Conservation (phyloP, 2,329 filamentous ascomycete species). For the Sordariomycetes sp. region DNA sequence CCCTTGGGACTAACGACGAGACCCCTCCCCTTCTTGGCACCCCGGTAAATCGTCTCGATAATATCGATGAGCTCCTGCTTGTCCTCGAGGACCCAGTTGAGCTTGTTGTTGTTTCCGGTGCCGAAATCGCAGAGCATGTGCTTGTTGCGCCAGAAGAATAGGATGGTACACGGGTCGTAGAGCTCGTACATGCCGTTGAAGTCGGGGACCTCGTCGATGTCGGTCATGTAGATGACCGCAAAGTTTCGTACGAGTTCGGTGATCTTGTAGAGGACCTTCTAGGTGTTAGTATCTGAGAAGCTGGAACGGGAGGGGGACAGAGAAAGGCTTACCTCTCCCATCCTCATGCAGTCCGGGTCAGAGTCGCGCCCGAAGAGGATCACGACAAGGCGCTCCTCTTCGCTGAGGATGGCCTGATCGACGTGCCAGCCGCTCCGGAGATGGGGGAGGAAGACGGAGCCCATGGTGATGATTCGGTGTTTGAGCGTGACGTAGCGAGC, state of each 20-base stretch:
- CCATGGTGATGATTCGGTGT: constrained; percentile 27
- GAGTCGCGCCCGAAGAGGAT: constrained; percentile 87
- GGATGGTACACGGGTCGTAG: constrained; percentile 86
- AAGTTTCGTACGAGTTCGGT: constrained; percentile 91
- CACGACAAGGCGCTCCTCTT: constrained; percentile 85
- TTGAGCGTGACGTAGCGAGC: neutral
- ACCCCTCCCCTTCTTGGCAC: constrained; percentile 96
- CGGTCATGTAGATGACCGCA: constrained; percentile 84
- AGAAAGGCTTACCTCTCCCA: constrained; percentile 5
- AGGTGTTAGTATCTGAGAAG: constrained; percentile 29
- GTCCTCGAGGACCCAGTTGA: constrained; percentile 88
- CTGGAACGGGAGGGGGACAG: neutral
- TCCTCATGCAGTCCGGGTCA: constrained; percentile 52
- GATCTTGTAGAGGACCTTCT: constrained; percentile 70
- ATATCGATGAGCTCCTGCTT: constrained; percentile 99
- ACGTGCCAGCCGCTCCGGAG: constrained; percentile 93
- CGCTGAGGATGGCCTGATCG: constrained; percentile 83
- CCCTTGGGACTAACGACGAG: constrained; percentile 91
- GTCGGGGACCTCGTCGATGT: constrained; percentile 80
- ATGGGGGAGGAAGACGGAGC: constrained; percentile 86
- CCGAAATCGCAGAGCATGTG: constrained; percentile 54
- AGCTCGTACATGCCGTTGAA: constrained; percentile 95
- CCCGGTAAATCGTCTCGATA: constrained; percentile 92
- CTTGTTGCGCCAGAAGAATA: constrained; percentile 20
- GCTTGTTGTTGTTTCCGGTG: constrained; percentile 97